Conservation (phyloP, 257 asterid genomes). For the Solanum pinnatisectum region DNA sequence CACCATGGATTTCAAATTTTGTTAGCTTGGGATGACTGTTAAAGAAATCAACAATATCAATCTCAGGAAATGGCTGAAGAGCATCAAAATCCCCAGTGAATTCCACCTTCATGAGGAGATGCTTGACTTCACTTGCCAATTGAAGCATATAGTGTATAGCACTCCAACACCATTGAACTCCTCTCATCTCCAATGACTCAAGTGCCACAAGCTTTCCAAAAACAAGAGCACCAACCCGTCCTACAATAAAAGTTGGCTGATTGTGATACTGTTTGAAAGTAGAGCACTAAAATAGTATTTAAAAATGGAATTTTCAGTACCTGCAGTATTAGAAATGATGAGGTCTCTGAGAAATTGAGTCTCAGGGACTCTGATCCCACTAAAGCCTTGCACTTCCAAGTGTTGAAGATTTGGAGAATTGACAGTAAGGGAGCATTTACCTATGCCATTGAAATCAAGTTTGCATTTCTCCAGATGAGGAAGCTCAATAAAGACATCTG, state of each 20-base stretch:
- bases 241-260: conserved; percentile 16
- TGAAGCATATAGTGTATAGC: conserved; percentile 68
- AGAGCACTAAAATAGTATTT: not conserved
- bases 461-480: conserved; percentile 62
- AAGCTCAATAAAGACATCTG: conserved; percentile 41
- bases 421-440: conserved; percentile 53
- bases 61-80: conserved; percentile 79
- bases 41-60: conserved; percentile 87
- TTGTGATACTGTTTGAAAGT: not conserved
- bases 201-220: conserved; percentile 73
- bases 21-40: conserved; percentile 79
- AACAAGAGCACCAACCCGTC: conserved; percentile 60
- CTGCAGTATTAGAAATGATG: conserved; percentile 71
- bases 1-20: conserved; percentile 85
- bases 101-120: conserved; percentile 91
- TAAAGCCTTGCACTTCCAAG: conserved; percentile 91
- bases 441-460: conserved; percentile 73
- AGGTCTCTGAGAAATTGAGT: conserved; percentile 50
- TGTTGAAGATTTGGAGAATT: conserved; percentile 46
- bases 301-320: conserved; percentile 18
- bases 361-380: conserved; percentile 55
- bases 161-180: conserved; percentile 94
- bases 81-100: conserved; percentile 67
- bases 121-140: conserved; percentile 82
- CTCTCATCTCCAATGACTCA: conserved; percentile 67